phyloP scores from a whole-genome alignment of 352 stramenopile species.

The Pythium sukuiense region DNA sequence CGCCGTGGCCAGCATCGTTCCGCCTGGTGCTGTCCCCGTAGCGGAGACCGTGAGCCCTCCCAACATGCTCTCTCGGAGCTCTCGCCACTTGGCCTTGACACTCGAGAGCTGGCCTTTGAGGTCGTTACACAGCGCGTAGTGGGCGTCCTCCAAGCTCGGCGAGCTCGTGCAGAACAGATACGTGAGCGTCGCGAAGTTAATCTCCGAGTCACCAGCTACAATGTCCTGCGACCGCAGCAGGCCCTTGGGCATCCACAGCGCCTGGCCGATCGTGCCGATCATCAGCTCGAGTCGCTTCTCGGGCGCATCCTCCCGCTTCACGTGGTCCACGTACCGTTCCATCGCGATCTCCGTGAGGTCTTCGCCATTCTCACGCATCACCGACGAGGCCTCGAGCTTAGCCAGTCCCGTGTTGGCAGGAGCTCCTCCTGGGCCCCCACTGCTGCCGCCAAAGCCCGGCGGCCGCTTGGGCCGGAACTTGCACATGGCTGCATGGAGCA shows the following conservation, averaged over 20 bases:
- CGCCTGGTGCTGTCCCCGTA: background rate
- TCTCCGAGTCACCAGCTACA: conserved; percentile 62
- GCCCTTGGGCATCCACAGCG: conserved; percentile 64
- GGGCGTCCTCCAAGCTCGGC: conserved; percentile 51
- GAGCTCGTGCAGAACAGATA: conserved; percentile 74
- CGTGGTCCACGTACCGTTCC: conserved; percentile 71
- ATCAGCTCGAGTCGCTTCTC: conserved; percentile 70
- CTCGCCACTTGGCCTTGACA: conserved; percentile 59
- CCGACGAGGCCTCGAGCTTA: conserved; percentile 55
- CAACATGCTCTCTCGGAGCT: conserved; percentile 44
- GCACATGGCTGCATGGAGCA: conserved; percentile 68
- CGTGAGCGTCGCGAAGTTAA: conserved; percentile 71
- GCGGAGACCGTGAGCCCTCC: conserved; percentile 6
- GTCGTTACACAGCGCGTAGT: conserved; percentile 49
- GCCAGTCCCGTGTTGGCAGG: conserved; percentile 7
- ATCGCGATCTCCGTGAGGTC: conserved; percentile 78
- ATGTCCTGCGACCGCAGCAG: conserved; percentile 70
- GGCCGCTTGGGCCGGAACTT: conserved; percentile 41
- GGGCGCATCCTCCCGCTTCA: conserved; percentile 45
- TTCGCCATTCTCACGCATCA: conserved; percentile 75
- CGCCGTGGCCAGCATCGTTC: conserved; percentile 8
- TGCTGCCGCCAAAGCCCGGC: conserved; percentile 20
- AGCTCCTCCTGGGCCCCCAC: background rate
- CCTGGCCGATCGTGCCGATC: conserved; percentile 68
- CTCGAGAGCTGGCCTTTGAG: conserved; percentile 55